Base-by-base conservation (phyloP, 352 stramenopile species). In the Chrysophaeum taylorii region DNA sequence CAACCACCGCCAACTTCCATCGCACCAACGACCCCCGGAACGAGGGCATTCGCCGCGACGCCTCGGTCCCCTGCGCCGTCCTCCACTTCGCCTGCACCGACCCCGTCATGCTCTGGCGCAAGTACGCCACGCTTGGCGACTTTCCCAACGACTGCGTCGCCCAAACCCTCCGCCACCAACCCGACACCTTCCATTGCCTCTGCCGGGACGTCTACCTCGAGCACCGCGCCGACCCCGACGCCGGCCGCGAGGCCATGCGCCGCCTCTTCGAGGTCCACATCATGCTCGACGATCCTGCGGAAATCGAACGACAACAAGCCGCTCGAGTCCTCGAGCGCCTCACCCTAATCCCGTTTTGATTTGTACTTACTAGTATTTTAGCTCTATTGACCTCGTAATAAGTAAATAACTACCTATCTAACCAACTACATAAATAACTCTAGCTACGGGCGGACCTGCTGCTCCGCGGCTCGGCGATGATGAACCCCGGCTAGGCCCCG, bases 81-180 rank as follows among this genome's bases (percentile, higher is more conserved):
- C 52, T 63, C 25, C 52, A 63, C 52, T 63, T 41, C 29, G 52
- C 52, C 27, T 63, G 52, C 52, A 23, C 12, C 2, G 25, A 36
- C 29, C 33, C 33, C 9, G 25, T 4, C 7, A 15, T 23, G 25
- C 52, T 63, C 25, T 39, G 52, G 27, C 52, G 52, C 5, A 63
- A 63, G 23, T 63, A 63, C 52, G 52, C 12, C 5, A 63, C 52
- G 29, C 52, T 63, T 25, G 52, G 52, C 52, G 52, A 7, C 27
- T 63, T 63, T 31, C 52, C 52, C 5, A 63, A 63, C 52, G 14
- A 9, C 4, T 63, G 52, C 52, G 52, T 63, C 52, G 52, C 52
- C 52, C 27, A 39, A 7, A 63, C 52, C 9, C 27, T 63, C 52
- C 9, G 39, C 9, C 52, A 63, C 52, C 27, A 63, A 12, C 7